Conservation (phyloP, 352 stramenopile species). For the Phytophthora kernoviae region DNA sequence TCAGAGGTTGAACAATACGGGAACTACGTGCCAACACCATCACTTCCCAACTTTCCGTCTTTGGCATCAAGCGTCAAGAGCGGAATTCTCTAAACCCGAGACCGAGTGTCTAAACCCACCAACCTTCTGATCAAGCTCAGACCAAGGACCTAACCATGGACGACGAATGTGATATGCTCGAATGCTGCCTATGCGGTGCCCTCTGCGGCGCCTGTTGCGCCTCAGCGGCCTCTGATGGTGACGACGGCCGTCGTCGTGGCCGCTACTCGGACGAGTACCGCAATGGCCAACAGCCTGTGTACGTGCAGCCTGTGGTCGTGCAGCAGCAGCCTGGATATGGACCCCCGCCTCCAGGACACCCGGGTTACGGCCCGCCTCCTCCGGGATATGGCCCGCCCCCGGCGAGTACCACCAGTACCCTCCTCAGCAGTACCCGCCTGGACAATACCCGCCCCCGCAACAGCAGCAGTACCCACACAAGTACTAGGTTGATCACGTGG, state of each 20-base stretch:
- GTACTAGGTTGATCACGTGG: conserved; percentile 9
- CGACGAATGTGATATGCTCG: conserved; percentile 78
- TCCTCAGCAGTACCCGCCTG: conserved; percentile 32
- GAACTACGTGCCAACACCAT: not conserved
- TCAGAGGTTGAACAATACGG: not conserved
- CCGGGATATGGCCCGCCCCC: conserved; percentile 45
- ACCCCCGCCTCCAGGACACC: conserved; percentile 32
- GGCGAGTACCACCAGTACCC: conserved; percentile 63
- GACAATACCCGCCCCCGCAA: conserved; percentile 14
- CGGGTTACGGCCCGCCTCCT: conserved; percentile 33
- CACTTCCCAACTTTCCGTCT: conserved; percentile 33
- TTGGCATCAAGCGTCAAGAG: not conserved
- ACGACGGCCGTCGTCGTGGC: conserved; percentile 41
- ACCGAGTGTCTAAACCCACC: not conserved
- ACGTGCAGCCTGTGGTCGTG: conserved; percentile 79
- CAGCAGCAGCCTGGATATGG: conserved; percentile 41
- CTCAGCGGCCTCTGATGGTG: conserved; percentile 35
- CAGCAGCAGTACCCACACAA: conserved; percentile 22
- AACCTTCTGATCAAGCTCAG: not conserved
- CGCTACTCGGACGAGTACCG: conserved; percentile 45
- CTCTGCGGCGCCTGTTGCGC: conserved; percentile 81
- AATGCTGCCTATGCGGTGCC: conserved; percentile 77
- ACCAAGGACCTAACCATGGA: conserved; percentile 49
- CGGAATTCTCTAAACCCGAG: too few relatives aligned
- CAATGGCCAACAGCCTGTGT: conserved; percentile 52